Evolutionary conservation across 306 rosid species (phyloP), one percentile per base, ranked within the genome.

Genomic region (Quillaja saponaria): DNA sequence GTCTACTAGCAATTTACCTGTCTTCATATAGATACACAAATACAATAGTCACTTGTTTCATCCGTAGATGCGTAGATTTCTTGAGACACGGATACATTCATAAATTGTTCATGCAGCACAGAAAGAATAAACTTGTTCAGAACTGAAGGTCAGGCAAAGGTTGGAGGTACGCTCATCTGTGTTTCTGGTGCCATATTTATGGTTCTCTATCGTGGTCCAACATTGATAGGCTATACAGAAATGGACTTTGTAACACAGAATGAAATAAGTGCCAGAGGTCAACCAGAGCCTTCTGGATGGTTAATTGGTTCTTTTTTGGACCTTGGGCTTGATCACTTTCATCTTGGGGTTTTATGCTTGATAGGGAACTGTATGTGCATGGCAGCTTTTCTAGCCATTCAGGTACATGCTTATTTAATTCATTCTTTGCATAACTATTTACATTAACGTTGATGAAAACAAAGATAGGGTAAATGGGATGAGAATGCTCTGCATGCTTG

Each of bases 301-400:
- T 76, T 86, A 40, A 45, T 75, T 42, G 71, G 85, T 13, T 71
- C 78, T 74, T 82, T 91, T 42, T 75, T 46, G 49, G 83, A 68
- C 49, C 28, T 75, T 62, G 95, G 92, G 31, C 38, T 91, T 0
- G 87, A 86, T 58, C 68, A 76, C 58, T 91, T 91, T 74, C 95
- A 91, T 63, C 64, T 88, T 65, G 98, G 98, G 55, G 90, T 86
- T 35, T 35, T 91, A 44, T 91, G 95, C 82, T 81, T 91, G 78
- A 75, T 91, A 54, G 98, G 95, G 59, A 91, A 88, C 75, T 88
- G 96, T 71, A 81, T 91, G 63, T 91, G 98, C 83, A 88, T 91
- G 98, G 98, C 96, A 71, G 83, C 88, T 34, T 88, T 70, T 78
- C 64, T 91, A 58, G 88, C 95, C 67, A 79, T 88, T 75, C 98